Evolutionary conservation across 2,329 filamentous ascomycete genomes (phyloP), one percentile per base, ranked within the genome.

Genomic region (Clonostachys rosea): DNA sequence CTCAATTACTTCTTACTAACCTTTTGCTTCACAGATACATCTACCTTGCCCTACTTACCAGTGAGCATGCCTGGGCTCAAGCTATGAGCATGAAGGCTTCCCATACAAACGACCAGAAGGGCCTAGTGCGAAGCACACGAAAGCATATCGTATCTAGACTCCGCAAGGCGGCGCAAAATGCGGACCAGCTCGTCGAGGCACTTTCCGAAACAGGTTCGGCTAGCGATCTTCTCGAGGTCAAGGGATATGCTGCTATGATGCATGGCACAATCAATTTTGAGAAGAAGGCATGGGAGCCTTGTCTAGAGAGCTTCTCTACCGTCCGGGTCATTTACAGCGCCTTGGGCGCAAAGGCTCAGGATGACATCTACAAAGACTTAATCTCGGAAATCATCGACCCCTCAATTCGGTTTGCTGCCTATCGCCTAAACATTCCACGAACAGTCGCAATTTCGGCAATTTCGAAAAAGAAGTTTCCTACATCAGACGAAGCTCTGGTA

Each of bases 61-160:
- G 91, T 50, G 94, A 99, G 71, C 82, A 94, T 53, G 89, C 91
- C 45, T 97, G 91, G 89, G 92, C 94, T 36, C 86, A 96, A 66
- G 92, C 91, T 49, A 95, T 97, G 91, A 84, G 87, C 62, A 90
- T 96, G 78, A 96, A 95, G 68, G 81, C 89, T 5, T 74, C 82
- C 17, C 89, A 95, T 63, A 81, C 88, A 37, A 79, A 87, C 56
- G 89, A 94, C 57, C 83, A 85, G 50, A 88, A 89, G 65, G 86
- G 84, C 43, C 87, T 96, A 53, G 81, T 84, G 30, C 87, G 91
- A 50, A 83, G 86, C 45, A 87, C 89, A 16, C 84, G 91, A 60
- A 86, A 86, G 46, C 92, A 99, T 66, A 94, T 97, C 37, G 82
- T 95, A 48, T 95, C 91, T 13, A 83, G 91, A 46, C 74, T 97